A percentile compares a stretch with the other conserved stretches of the same genome.
Conservation (phyloP, 73 alveolate genomes). For the Stentor coeruleus region DNA sequence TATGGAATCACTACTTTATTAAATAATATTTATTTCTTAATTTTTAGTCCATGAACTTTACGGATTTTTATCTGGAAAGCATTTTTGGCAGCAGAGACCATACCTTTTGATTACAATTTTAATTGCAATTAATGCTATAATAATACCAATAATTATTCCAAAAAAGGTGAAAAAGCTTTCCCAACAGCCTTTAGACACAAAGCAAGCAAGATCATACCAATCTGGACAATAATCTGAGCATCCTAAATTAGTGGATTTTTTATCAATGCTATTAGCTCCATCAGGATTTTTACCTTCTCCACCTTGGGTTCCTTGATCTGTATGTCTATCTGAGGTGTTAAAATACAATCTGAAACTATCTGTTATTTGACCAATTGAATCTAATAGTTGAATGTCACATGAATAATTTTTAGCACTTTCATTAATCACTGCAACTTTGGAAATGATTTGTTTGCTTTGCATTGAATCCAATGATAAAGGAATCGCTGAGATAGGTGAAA, state of each 20-base stretch:
- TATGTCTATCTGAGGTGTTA: background rate
- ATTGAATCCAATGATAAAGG: conserved; percentile 35
- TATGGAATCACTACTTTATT: too few relatives aligned
- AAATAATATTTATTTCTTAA: too few relatives aligned
- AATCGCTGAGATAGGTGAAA: conserved; percentile 40
- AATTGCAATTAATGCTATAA: background rate
- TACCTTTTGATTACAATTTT: background rate
- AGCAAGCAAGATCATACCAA: conserved; percentile 6
- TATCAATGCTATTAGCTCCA: background rate
- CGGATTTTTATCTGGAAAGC: too few relatives aligned
- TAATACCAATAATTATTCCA: background rate
- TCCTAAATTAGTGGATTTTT: background rate
- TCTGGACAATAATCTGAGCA: background rate
- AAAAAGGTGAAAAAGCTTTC: background rate
- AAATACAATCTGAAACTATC: background rate
- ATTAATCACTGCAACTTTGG: background rate
- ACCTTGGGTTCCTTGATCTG: conserved; percentile 14
- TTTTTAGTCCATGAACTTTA: too few relatives aligned
- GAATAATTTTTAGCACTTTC: background rate
- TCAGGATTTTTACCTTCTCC: background rate
- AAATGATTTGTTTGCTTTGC: conserved; percentile 12
- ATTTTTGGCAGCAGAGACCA: conserved; percentile 11
- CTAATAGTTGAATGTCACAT: background rate
- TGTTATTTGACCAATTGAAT: background rate
- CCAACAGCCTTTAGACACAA: conserved; percentile 2